Base-by-base conservation (phyloP, 108 stramenopile species). In the Schizochytrium sp. region DNA sequence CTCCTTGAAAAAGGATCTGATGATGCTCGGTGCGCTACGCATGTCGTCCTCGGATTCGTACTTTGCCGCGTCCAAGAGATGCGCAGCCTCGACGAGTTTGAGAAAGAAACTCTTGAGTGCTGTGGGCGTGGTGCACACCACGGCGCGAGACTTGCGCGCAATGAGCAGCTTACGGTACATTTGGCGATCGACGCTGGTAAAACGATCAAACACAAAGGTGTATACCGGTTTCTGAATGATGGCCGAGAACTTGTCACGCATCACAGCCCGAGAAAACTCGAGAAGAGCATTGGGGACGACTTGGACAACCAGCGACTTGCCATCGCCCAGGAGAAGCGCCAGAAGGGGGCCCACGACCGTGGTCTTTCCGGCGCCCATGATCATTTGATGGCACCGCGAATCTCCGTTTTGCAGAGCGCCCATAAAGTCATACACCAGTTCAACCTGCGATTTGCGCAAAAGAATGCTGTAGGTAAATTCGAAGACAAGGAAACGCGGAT, bases 331-430 rank as follows among this genome's bases (percentile, higher is more conserved):
- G 2, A 90, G 5, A 23, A 90, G 60, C 0, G 89, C 90, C 16
- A 92, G 76, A 5, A 90, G 25, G 45, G 92, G 92, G 5, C 51
- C 89, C 10, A 92, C 72, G 21, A 92, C 92, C 18, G 72, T 90
- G 23, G 92, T 91, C 47, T 92, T 92, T 0, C 92, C 92, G 34
- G 60, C 60, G 12, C 92, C 92, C 92, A 92, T 92, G 34, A 91
- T 91, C 92, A 91, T 91, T 60, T 91, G 89, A 58, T 88, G 23
- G 51, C 91, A 58, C n/a, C 44, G 8, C 12, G 89, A 89, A 18
- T 60, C 23, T 5, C 58, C 83, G 0, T 5, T n/a, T 14, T 14
- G 10, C 59, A 89, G 21, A 16, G 89, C 55, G 4, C 25, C 48
- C 41, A 25, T 10, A 47, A 92, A 87, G 25, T 87, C 41, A 3